These are phyloP conservation scores for Sporisorium scitamineum DNA, from an alignment of 1,284 basidiomycete genomes.

Conservation along the genomic window DNA sequence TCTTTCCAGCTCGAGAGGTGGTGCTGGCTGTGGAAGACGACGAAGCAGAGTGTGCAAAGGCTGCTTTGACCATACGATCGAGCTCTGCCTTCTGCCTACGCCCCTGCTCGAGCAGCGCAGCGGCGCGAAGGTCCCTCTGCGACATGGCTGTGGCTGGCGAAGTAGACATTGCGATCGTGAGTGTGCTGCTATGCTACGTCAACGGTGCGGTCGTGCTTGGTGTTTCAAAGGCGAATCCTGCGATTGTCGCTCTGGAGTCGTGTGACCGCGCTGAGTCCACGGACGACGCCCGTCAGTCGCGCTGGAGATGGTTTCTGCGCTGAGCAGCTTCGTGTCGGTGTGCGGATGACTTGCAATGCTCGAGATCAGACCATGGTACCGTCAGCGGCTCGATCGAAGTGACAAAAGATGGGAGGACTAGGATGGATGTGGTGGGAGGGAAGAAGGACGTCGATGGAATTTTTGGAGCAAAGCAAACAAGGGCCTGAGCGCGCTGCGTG, in stretches of 20 bases:
- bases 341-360: not conserved
- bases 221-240: not conserved
- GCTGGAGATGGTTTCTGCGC: conserved; percentile 14
- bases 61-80: conserved; percentile 44
- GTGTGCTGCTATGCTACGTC: not conserved
- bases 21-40: conserved; percentile 16
- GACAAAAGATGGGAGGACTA: not conserved
- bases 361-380: conserved; percentile 22
- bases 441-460: not conserved
- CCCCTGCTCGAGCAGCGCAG: conserved; percentile 46
- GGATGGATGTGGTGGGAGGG: not conserved
- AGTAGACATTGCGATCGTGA: conserved; percentile 11
- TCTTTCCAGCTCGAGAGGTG: conserved; percentile 31
- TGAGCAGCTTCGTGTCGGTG: not conserved
- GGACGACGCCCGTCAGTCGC: conserved; percentile 15
- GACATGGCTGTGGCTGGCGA: conserved; percentile 30
- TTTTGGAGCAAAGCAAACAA: not conserved
- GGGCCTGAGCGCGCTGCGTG: conserved; percentile 3
- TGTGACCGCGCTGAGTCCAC: conserved; percentile 19
- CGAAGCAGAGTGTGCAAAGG: conserved; percentile 33
- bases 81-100: conserved; percentile 49
- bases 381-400: too few species aligned
- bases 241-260: not conserved
- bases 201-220: too few species aligned
- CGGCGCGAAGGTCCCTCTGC: conserved; percentile 40